Evolutionary conservation across 1,139 yeast species (phyloP).

Genomic region (Citeromyces siamensis): DNA sequence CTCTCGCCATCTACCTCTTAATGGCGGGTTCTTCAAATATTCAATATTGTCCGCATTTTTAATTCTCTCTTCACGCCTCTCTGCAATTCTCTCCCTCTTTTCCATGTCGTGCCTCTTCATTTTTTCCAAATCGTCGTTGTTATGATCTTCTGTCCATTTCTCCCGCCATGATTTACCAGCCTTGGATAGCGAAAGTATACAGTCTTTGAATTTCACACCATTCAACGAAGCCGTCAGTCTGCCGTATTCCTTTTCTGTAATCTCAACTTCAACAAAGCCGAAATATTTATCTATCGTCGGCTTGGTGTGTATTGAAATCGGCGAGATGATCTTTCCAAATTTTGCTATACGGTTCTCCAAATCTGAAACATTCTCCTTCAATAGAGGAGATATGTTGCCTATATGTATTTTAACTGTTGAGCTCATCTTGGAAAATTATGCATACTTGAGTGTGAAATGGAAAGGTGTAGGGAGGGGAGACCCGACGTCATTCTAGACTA

Average conservation of each 20-base stretch:
- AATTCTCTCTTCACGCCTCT: constrained; percentile 23
- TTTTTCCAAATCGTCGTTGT: constrained; percentile 24
- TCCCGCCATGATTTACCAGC: constrained; percentile 34
- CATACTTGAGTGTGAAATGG: too few species aligned
- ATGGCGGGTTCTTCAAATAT: constrained; percentile 17
- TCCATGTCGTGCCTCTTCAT: constrained; percentile 12
- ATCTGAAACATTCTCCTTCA: constrained; percentile 30
- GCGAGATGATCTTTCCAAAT: constrained; percentile 31
- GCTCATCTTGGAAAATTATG: constrained; percentile 2
- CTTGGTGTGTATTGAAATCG: constrained; percentile 32
- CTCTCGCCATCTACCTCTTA: constrained; percentile 52
- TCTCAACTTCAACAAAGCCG: constrained; percentile 52
- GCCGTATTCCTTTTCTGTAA: constrained; percentile 29
- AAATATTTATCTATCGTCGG: constrained; percentile 36
- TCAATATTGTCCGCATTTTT: constrained; percentile 12
- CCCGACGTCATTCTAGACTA: too few species aligned
- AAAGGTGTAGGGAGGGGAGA: too few species aligned
- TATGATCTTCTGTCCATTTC: constrained; percentile 29
- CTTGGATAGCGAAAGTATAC: constrained; percentile 39
- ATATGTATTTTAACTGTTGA: constrained; percentile 31
- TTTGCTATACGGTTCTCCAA: constrained; percentile 33
- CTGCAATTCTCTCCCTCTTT: constrained; percentile 24
- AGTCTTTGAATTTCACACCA: constrained; percentile 68
- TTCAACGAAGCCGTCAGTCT: constrained; percentile 45
- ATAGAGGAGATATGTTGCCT: constrained; percentile 48